Base-by-base conservation (phyloP, 108 stramenopile species). In the Skeletonema menzelii region DNA sequence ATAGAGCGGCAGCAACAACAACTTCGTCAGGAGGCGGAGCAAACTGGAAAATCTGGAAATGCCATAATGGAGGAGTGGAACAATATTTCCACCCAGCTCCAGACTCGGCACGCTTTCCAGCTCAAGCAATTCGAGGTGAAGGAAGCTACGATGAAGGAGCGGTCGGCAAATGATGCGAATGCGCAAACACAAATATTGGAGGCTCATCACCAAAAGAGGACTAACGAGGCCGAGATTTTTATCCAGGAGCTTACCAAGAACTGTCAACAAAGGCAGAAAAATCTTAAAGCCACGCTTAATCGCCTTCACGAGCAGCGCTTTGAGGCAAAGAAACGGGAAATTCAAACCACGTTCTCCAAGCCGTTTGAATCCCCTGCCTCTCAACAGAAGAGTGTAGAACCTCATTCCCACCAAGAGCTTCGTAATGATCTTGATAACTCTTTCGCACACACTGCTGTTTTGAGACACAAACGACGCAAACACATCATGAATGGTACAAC, bases 391-490 rank as follows among this genome's bases (percentile, higher is more conserved):
- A 38, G 12, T 38, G 38, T 24, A 26, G 47, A 20, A 14, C n/a
- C 15, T 30, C 49, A 53, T 24, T 53, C 20, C 0, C 22, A 20
- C 5, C 49, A 53, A 17, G 49, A 53, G 19, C n/a, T 53, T 10
- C 10, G 1, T 10, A 15, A 53, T 53, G 28, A 37, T n/a, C n/a
- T 8, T 59, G 69, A 63, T 35, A 62, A 28, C 27, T 56, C 76
- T 31, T 12, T 58, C 44, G 58, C 63, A 27, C 69, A 65, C 42
- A 62, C 85, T 56, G 86, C 86, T 17, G 87, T 85, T 8, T 31
- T 73, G 17, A 82, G 91, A 12, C 88, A 92, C 66, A 92, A 88
- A 56, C 88, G 86, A 32, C 77, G 91, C 10, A 92, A 92, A 60
- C 68, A 65, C 4, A 56, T 85, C 8, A 69, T 87, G 49, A 88